Evolutionary conservation across 1,139 yeast species (phyloP).

Genomic region (Debaryomyces subglobosus): DNA sequence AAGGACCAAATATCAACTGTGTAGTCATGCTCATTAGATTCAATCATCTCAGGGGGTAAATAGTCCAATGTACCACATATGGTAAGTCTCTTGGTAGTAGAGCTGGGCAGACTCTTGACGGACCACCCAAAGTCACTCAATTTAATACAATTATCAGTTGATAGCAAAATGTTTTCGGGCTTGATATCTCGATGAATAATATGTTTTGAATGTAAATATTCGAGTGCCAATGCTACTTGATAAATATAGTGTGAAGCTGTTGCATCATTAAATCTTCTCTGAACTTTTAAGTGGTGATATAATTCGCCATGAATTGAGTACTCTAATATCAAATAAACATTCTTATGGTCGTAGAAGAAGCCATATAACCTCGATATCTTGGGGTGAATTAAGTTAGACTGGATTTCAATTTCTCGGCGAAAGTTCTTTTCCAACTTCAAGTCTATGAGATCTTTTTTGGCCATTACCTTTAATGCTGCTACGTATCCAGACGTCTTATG

Average conservation of each 20-base stretch:
- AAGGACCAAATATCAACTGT: conserved; percentile 92
- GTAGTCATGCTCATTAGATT: conserved; percentile 75
- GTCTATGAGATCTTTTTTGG: conserved; percentile 72
- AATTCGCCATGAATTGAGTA: conserved; percentile 87
- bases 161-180: conserved; percentile 85
- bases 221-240: conserved; percentile 81
- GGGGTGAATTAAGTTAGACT: conserved; percentile 72
- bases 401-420: conserved; percentile 90
- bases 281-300: conserved; percentile 67
- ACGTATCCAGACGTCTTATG: conserved; percentile 77
- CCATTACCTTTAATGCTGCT: conserved; percentile 91
- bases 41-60: conserved; percentile 94
- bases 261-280: conserved; percentile 68
- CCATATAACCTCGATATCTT: conserved; percentile 82
- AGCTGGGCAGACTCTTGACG: conserved; percentile 40
- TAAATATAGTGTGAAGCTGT: conserved; percentile 77
- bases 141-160: conserved; percentile 71
- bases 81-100: conserved; percentile 67
- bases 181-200: conserved; percentile 91
- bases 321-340: conserved; percentile 84
- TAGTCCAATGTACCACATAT: conserved; percentile 96
- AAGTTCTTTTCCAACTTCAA: conserved; percentile 86
- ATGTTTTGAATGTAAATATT: conserved; percentile 73
- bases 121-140: conserved; percentile 98
- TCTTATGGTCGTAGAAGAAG: conserved; percentile 76